phyloP scores from a whole-genome alignment of 208 protist genomes.

The Leishmania major region DNA sequence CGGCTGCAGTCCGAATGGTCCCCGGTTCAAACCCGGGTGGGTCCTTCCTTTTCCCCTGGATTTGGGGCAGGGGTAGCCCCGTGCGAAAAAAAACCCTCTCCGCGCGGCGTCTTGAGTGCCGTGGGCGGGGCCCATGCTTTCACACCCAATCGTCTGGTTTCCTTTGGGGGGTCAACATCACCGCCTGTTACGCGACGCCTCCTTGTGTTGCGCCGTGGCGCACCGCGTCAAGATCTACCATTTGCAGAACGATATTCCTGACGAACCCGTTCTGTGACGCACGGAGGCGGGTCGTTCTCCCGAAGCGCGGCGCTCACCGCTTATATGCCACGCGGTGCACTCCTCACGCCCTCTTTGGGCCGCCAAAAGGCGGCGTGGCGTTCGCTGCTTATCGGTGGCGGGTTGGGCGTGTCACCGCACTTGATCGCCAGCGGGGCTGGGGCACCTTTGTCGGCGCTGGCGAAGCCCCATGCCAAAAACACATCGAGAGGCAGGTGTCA shows the following conservation, averaged over 20 bases:
- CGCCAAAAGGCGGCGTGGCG: neutral
- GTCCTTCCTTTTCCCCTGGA: conserved; percentile 92
- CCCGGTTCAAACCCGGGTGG: conserved; percentile 95
- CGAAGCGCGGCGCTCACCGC: too few species aligned
- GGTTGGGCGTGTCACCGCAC: neutral
- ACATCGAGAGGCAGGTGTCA: neutral
- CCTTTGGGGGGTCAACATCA: too few species aligned
- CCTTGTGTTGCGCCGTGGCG: neutral
- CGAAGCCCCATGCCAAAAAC: neutral
- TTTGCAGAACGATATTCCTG: too few species aligned
- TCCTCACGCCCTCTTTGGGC: neutral
- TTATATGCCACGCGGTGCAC: too few species aligned
- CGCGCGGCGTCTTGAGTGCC: conserved; percentile 25
- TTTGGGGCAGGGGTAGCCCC: too few species aligned
- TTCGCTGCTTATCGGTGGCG: neutral
- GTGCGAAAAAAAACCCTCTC: too few species aligned
- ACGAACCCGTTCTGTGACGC: too few species aligned
- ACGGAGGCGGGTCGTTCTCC: too few species aligned
- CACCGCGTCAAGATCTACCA: too few species aligned
- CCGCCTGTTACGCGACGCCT: neutral
- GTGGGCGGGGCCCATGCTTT: too few species aligned
- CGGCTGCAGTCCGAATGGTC: conserved; percentile 95
- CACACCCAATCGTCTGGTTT: too few species aligned
- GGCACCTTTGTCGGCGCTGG: neutral
- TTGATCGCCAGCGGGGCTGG: neutral